Evolutionary conservation across 2,329 filamentous ascomycete genomes (phyloP).

Genomic region (Whalleya microplaca): DNA sequence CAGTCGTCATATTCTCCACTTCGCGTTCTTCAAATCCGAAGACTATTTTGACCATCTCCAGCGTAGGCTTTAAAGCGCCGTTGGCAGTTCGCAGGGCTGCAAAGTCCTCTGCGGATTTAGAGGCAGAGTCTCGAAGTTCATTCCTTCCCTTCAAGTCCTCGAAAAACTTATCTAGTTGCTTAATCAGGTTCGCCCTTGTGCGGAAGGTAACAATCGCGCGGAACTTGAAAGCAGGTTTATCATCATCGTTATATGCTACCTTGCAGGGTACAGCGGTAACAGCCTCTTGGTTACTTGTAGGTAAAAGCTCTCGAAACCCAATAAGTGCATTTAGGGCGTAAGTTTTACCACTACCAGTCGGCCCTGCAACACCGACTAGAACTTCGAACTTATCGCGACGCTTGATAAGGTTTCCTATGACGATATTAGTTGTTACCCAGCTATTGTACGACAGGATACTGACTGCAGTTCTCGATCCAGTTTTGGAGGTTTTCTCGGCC

Average conservation of each 20-base stretch:
- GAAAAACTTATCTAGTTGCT: constrained; percentile 23
- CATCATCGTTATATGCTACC: constrained; percentile 32
- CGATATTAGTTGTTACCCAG: not conserved
- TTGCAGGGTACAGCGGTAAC: constrained; percentile 34
- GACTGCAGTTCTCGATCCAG: not conserved
- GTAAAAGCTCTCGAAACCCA: constrained; percentile 31
- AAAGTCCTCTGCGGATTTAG: constrained; percentile 9
- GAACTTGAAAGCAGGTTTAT: constrained; percentile 14
- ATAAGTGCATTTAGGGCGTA: constrained; percentile 31
- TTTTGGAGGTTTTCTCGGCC: not conserved
- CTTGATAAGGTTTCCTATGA: constrained; percentile 9
- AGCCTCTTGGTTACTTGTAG: constrained; percentile 35
- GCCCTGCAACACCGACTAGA: constrained; percentile 30
- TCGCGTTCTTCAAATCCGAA: constrained; percentile 23
- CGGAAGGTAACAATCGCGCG: constrained; percentile 31
- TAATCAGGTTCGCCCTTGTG: constrained; percentile 7
- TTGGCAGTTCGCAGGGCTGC: constrained; percentile 16
- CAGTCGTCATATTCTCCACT: constrained; percentile 5
- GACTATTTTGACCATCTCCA: constrained; percentile 29
- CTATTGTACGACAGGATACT: not conserved
- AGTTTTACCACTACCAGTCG: constrained; percentile 35
- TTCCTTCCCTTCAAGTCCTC: constrained; percentile 4
- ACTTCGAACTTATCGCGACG: constrained; percentile 19
- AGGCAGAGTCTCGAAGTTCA: not conserved
- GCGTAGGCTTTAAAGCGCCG: not conserved